phyloP scores from a whole-genome alignment of 148 eudicot genomes.

The Hydrangea macrophylla region DNA sequence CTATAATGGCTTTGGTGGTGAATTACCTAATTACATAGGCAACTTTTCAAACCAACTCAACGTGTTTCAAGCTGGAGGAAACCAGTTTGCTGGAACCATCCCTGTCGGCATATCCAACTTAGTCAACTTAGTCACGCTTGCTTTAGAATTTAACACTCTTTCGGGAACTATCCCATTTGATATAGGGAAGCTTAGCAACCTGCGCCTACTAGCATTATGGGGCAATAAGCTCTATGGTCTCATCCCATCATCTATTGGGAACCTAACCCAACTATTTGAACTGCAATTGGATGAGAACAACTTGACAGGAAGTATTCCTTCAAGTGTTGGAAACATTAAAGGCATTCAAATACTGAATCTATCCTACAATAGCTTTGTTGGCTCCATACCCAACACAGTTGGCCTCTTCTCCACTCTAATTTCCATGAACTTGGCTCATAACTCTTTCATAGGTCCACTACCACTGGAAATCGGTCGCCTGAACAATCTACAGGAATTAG shows the following conservation, averaged over 20 bases:
- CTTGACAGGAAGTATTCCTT: no score
- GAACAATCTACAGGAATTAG: no score
- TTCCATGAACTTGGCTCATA: no score
- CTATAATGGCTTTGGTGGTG: no score
- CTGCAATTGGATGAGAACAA: no score
- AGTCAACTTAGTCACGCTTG: background rate
- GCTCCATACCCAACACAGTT: slow-evolving; percentile 14
- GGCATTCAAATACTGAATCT: slow-evolving; percentile 9
- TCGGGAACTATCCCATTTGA: slow-evolving; percentile 18
- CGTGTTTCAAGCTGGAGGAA: background rate
- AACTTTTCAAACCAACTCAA: slow-evolving; percentile 8
- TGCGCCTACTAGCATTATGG: background rate
- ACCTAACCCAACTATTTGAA: no score
- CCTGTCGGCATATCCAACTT: slow-evolving; percentile 13
- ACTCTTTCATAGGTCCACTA: no score
- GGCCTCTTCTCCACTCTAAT: no score
- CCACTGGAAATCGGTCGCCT: no score
- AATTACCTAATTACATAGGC: slow-evolving; percentile 13
- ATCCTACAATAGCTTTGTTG: slow-evolving; percentile 7
- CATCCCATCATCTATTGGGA: slow-evolving; percentile 13
- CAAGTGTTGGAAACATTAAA: no score
- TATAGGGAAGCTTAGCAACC: no score
- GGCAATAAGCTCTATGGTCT: slow-evolving; percentile 4
- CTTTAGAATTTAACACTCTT: background rate
- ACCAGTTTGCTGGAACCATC: slow-evolving; percentile 4